Conservation (phyloP, 108 stramenopile species). For the Cyclostephanos tholiformis region DNA sequence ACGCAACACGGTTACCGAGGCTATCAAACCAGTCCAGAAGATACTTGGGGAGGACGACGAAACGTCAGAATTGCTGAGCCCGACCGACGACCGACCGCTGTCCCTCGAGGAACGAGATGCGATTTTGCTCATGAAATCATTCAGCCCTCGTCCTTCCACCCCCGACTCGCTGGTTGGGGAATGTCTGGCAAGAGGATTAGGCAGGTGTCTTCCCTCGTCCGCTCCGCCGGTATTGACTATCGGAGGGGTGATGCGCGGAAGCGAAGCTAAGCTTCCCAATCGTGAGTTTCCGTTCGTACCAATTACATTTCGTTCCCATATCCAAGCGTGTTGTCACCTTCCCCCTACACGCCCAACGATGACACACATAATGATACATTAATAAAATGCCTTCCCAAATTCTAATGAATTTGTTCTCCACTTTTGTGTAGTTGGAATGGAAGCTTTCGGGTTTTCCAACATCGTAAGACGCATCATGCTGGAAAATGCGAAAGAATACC, state of each 20-base stretch:
- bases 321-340: constrained; percentile 46
- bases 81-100: constrained; percentile 68
- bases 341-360: neutral
- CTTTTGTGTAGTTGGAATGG: constrained; percentile 9
- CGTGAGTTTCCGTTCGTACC: constrained; percentile 56
- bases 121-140: constrained; percentile 73
- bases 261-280: constrained; percentile 63
- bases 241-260: constrained; percentile 64
- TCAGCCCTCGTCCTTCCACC: constrained; percentile 75
- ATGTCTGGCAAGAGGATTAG: constrained; percentile 72
- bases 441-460: constrained; percentile 37
- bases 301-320: constrained; percentile 16
- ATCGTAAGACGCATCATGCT: constrained; percentile 46
- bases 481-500: constrained; percentile 72
- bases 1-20: constrained; percentile 60
- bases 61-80: constrained; percentile 64
- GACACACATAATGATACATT: neutral
- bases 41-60: constrained; percentile 55
- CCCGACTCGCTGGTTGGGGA: constrained; percentile 76
- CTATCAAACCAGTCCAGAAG: constrained; percentile 46
- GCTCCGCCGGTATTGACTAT: constrained; percentile 74
- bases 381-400: neutral
- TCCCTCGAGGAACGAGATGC: constrained; percentile 68
- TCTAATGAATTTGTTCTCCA: neutral
- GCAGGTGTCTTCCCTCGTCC: constrained; percentile 52